Base-by-base conservation (phyloP, 768 basidiomycete genomes). In the Glaciozyma martinii region DNA sequence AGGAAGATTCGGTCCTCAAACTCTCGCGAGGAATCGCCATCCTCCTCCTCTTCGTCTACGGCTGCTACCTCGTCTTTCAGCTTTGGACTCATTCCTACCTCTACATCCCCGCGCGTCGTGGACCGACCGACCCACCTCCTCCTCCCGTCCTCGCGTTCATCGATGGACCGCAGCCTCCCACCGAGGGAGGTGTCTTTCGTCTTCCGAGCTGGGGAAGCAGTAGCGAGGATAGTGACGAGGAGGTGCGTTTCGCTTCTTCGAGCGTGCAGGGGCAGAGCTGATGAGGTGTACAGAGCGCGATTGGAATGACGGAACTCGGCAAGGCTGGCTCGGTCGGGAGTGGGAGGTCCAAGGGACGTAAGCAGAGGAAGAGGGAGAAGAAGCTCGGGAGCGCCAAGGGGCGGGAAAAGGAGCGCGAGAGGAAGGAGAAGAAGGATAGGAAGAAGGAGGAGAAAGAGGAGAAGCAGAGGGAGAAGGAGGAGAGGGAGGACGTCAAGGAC, bases 21-120 rank as follows among this genome's bases (percentile, higher is more conserved):
- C 66, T 73, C 21, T 70, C 68, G 21, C 63, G 72, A 25, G 73
- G 72, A 15, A 68, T 71, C 37, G 83, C 89, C 5, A 79, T 92
- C 56, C 81, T 91, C 59, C 79, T 91, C 8, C 79, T 91, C n/a
- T 79, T 86, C 74, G 85, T 89, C 65, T 91, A 92, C 71, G 74
- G 71, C 3, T 81, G 80, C n/a, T 89, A 88, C 71, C 81, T 91
- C 16, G 75, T 86, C 61, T 67, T 66, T 57, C 70, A 71, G 56
- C 62, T 71, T 21, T 68, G 59, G 65, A 68, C 70, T 21, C 66
- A 66, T 37, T 56, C 67, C 5, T 66, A 84, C 68, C 79, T 91
- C 21, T 91, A 88, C 73, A 76, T 82, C 54, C 79, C 67, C 2
- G 56, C 62, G 8, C 46, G 47, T 54, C 29, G 42, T 42, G 33